These are phyloP conservation scores for Fusarium sp. DNA, from an alignment of 2,329 filamentous ascomycete genomes.

Conservation along the genomic window DNA sequence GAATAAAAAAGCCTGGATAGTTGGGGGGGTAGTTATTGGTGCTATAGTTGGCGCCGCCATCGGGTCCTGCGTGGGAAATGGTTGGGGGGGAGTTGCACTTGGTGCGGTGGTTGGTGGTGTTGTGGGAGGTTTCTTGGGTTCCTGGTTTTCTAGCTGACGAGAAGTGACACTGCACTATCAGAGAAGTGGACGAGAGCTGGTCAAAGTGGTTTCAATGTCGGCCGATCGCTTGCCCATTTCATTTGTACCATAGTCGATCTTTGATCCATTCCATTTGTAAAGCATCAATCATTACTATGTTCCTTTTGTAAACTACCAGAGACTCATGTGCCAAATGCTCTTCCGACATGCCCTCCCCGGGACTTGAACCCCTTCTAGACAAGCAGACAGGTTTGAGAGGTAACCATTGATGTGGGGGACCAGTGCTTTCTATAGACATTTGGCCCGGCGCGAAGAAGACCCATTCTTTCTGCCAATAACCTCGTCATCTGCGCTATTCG, in stretches of 20 bases:
- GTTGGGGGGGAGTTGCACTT: not conserved
- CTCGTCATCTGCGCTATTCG: not conserved
- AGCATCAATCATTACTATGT: not conserved
- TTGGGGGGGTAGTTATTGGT: not conserved
- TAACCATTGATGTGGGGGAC: not conserved
- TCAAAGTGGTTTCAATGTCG: too few relatives aligned
- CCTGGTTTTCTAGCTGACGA: not conserved
- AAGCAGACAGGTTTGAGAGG: not conserved
- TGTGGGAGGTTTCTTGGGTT: not conserved
- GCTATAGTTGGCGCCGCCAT: not conserved
- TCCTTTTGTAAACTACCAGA: not conserved
- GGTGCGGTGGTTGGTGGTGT: not conserved
- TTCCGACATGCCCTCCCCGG: not conserved
- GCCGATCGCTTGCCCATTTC: not conserved
- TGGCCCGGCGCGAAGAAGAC: not conserved
- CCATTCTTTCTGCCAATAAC: not conserved
- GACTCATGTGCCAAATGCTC: not conserved
- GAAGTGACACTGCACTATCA: not conserved
- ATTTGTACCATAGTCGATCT: not conserved
- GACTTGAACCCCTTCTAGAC: not conserved
- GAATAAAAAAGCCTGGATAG: not conserved
- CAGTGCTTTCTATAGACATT: not conserved
- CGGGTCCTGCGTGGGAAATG: not conserved
- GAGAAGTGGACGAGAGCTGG: not conserved
- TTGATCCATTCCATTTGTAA: not conserved